Evolutionary conservation across 2,329 filamentous ascomycete genomes (phyloP), one percentile per base, ranked within the genome.

Genomic region (Lizonia empirigonia): DNA sequence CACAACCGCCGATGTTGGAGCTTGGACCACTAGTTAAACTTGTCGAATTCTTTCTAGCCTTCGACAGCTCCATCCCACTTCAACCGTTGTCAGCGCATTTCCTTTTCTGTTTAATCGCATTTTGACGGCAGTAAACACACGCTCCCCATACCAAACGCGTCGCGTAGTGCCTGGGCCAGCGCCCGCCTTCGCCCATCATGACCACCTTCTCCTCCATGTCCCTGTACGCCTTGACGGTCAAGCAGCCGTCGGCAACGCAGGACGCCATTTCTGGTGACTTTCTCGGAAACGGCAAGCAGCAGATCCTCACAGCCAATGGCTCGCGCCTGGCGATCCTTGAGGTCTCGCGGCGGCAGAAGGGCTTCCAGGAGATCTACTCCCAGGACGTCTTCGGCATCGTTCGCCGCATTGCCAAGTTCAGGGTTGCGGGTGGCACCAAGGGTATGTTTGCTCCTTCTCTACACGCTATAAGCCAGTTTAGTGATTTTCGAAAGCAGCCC

Each of bases 171-270:
- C 66, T 60, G 64, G 68, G 67, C 64, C 56, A 45, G 62, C 52
- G 70, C 67, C 68, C 70, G 53, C 67, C 60, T 53, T 53, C 55
- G 66, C 71, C 73, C 77, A 80, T 53, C 73, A 97, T 97, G 94
- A 93, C 94, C 80, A 96, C 92, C 73, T 97, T 93, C 56, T 97
- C 92, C 62, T 93, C 93, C 74, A 96, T 97, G 91, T 97, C 97
- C 75, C 87, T 99, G 79, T 99, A 99, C 80, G 94, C 91, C 69
- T 82, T 99, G 79, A 97, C 94, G 64, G 87, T 99, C 69, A 91
- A 97, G 77, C 88, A 90, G 64, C 90, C 94, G 26, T 92, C 91
- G 62, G 89, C 91, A 53, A 86, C 96, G 68, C 91, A 88, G 41
- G 89, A 96, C 77, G 92, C 94, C 59, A 88, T 97, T 60, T 83